phyloP scores from a whole-genome alignment of 164 flowering plant genomes.

The Magnolia sinica region DNA sequence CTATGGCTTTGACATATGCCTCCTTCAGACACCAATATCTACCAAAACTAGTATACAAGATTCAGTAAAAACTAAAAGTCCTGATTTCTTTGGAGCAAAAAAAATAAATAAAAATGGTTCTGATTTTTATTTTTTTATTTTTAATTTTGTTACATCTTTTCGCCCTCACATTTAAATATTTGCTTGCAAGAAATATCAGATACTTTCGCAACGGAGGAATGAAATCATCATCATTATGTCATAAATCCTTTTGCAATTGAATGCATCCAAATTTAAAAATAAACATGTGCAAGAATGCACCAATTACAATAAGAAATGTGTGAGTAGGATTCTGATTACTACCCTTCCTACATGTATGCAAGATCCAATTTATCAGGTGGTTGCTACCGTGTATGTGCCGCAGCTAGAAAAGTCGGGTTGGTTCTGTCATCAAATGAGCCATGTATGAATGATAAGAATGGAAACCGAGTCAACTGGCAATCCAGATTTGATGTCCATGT shows the following conservation, averaged over 20 bases:
- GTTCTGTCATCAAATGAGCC: no score
- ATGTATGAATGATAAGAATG: no score
- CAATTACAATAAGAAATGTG: background rate
- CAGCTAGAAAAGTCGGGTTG: no score
- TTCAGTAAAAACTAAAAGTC: background rate
- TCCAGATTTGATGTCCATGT: no score
- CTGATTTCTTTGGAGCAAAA: background rate
- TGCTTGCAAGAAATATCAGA: background rate
- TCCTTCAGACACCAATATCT: slow-evolving; percentile 94
- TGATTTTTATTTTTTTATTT: no score
- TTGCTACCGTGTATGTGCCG: no score
- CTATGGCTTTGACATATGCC: slow-evolving; percentile 79
- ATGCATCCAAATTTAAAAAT: background rate
- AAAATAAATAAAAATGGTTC: background rate
- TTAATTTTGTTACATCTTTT: background rate
- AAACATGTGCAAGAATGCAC: background rate
- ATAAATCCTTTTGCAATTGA: background rate
- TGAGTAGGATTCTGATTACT: background rate
- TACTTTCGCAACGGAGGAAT: background rate
- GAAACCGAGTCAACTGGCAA: no score
- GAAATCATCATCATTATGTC: background rate
- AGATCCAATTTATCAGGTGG: no score
- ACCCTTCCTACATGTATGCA: no score
- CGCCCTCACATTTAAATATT: background rate
- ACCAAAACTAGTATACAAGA: slow-evolving; percentile 10